These are phyloP conservation scores for Aspergillus eucalypticola DNA, from an alignment of 2,329 filamentous ascomycete genomes.

Conservation along the genomic window DNA sequence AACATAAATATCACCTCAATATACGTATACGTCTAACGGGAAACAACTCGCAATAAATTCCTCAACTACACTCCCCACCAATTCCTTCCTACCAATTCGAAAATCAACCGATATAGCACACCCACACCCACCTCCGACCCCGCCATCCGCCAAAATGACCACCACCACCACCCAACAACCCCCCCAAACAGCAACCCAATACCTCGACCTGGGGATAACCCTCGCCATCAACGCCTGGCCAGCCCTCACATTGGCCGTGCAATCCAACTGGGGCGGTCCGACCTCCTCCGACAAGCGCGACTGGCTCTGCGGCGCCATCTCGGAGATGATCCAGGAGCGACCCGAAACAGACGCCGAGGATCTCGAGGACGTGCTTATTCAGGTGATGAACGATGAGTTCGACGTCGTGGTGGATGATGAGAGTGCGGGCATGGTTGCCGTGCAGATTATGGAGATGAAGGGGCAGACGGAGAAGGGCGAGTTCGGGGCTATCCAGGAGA, in stretches of 20 bases:
- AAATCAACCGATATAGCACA: neutral
- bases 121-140: neutral
- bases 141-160: conserved; percentile 20
- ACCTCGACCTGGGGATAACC: conserved; percentile 85
- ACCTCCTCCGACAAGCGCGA: conserved; percentile 85
- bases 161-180: conserved; percentile 15
- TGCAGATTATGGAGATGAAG: conserved; percentile 68
- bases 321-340: conserved; percentile 68
- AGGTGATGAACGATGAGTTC: conserved; percentile 95
- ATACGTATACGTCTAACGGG: neutral
- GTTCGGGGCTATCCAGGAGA: conserved; percentile 63
- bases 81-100: neutral
- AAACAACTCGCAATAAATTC: neutral
- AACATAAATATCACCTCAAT: neutral
- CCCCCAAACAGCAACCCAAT: conserved; percentile 55
- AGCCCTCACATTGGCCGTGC: conserved; percentile 80
- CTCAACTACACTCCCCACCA: neutral
- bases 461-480: conserved; percentile 65
- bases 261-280: conserved; percentile 84
- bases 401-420: conserved; percentile 91
- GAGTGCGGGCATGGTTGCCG: conserved; percentile 72
- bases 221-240: conserved; percentile 85
- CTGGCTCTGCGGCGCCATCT: conserved; percentile 89
- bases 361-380: conserved; percentile 78
- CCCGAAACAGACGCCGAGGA: conserved; percentile 72